These are phyloP conservation scores for Canavalia ensiformis DNA, from an alignment of 306 rosid genomes.

Conservation along the genomic window DNA sequence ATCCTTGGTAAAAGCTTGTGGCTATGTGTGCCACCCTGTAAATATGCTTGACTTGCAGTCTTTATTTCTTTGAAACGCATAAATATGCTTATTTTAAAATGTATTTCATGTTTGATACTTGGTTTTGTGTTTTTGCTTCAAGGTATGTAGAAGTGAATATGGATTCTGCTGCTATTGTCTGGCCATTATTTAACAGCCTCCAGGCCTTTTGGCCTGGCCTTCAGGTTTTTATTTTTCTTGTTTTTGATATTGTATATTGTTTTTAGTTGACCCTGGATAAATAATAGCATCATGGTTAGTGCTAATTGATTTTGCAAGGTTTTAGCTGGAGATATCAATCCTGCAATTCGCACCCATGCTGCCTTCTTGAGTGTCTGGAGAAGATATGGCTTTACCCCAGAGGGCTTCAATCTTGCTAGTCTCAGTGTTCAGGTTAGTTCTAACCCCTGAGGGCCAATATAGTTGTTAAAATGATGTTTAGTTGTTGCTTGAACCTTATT, in stretches of 20 bases:
- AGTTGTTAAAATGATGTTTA: conserved; percentile 31
- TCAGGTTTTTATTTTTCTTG: conserved; percentile 69
- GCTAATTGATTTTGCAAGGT: conserved; percentile 71
- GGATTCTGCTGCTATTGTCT: conserved; percentile 96
- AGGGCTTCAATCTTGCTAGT: conserved; percentile 96
- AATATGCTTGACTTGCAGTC: conserved; percentile 43
- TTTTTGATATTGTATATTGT: conserved; percentile 31
- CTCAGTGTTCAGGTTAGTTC: conserved; percentile 82
- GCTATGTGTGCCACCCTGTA: conserved; percentile 52
- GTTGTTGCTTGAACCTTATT: conserved; percentile 27
- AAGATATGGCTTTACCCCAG: conserved; percentile 97
- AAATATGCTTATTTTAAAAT: conserved; percentile 26
- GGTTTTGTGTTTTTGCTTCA: conserved; percentile 45
- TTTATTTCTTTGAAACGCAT: conserved; percentile 35
- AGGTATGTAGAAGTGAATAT: conserved; percentile 99
- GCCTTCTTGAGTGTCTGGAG: conserved; percentile 99
- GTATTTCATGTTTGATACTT: conserved; percentile 41
- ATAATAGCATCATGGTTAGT: conserved; percentile 17
- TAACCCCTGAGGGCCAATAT: conserved; percentile 37
- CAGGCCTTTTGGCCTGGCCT: conserved; percentile 99
- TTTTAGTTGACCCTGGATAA: conserved; percentile 46
- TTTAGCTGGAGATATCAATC: conserved; percentile 93
- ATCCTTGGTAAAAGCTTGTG: conserved; percentile 87
- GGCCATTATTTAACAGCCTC: conserved; percentile 97
- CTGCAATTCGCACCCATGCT: conserved; percentile 93